phyloP scores from a whole-genome alignment of 2,329 filamentous ascomycete species.

The Trichophyton equinum region DNA sequence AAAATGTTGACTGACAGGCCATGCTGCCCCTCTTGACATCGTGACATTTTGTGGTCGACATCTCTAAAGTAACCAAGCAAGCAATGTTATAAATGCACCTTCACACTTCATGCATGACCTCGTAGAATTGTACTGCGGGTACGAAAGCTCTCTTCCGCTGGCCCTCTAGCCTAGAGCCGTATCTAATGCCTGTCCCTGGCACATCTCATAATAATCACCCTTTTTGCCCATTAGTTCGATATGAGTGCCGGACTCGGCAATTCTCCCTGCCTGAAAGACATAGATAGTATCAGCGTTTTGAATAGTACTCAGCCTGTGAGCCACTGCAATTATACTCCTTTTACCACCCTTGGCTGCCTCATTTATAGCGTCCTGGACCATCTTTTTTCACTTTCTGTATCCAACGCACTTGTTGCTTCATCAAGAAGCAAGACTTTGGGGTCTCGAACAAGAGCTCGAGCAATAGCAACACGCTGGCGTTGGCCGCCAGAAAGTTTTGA shows the following conservation, averaged over 20 bases:
- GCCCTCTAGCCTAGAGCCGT: not conserved
- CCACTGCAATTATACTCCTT: conserved; percentile 57
- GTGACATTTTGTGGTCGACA: too few relatives aligned
- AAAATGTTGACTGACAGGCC: too few relatives aligned
- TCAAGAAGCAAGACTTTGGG: conserved; percentile 31
- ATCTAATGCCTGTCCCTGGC: not conserved
- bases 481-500: conserved; percentile 26
- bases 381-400: conserved; percentile 26
- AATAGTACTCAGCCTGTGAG: conserved; percentile 60
- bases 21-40: too few relatives aligned
- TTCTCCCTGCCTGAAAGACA: conserved; percentile 56
- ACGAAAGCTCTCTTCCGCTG: not conserved
- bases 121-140: too few relatives aligned
- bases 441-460: conserved; percentile 30
- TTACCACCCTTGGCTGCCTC: conserved; percentile 33
- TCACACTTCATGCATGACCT: not conserved
- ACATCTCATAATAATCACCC: not conserved
- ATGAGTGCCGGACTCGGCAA: conserved; percentile 52
- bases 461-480: conserved; percentile 33
- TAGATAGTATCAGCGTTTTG: conserved; percentile 70
- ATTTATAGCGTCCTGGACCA: conserved; percentile 23
- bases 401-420: conserved; percentile 32
- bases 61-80: not conserved
- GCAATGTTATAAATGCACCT: not conserved
- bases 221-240: not conserved